phyloP scores from a whole-genome alignment of 148 eudicot species.

The Chenopodium suecicum region DNA sequence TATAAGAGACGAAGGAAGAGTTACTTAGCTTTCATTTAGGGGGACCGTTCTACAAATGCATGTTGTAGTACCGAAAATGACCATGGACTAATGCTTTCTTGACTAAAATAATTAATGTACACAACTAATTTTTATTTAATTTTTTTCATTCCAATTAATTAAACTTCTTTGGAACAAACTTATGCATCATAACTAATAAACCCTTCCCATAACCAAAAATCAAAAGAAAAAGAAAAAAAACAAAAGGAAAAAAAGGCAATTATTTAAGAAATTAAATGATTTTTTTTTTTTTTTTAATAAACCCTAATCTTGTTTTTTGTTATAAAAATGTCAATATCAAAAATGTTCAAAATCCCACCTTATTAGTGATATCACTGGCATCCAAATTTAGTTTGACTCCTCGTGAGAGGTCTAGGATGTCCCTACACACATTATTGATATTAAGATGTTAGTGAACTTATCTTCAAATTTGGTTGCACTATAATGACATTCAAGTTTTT shows the following conservation, averaged over 20 bases:
- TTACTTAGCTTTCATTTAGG: slow-evolving; percentile 8
- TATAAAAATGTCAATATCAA: neutral
- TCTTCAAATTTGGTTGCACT: neutral
- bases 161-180: no score
- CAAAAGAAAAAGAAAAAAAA: no score
- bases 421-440: neutral
- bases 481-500: neutral
- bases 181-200: neutral
- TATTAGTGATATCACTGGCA: neutral
- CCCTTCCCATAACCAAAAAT: neutral
- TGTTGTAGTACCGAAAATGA: slow-evolving; percentile 30
- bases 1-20: slow-evolving; percentile 3
- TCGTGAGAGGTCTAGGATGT: neutral
- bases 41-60: slow-evolving; percentile 37
- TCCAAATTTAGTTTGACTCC: neutral
- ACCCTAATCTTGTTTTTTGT: slow-evolving; percentile 10
- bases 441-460: neutral
- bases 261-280: neutral
- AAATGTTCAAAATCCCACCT: neutral
- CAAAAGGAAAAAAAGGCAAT: neutral
- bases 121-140: slow-evolving; percentile 5
- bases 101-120: slow-evolving; percentile 1
- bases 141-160: neutral
- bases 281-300: neutral
- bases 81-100: slow-evolving; percentile 31